Conservation (phyloP, 2,329 filamentous ascomycete species). For the Beauveria caledonica region DNA sequence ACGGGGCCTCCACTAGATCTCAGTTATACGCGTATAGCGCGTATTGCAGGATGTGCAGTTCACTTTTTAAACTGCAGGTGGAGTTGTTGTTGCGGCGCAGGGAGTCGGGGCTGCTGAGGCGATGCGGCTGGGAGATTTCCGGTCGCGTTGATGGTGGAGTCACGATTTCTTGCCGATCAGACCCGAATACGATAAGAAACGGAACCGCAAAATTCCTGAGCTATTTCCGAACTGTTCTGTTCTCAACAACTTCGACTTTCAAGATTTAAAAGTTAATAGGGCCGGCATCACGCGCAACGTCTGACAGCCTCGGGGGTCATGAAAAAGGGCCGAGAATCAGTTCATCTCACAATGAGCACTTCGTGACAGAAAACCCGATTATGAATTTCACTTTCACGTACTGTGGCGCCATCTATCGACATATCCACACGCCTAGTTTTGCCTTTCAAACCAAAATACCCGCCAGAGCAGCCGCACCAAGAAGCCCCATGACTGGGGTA, state of each 20-base stretch:
- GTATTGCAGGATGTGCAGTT: neutral
- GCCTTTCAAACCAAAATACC: neutral
- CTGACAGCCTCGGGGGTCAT: no score
- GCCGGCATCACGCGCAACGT: no score
- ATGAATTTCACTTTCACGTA: no score
- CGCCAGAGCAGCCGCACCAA: conserved; percentile 7
- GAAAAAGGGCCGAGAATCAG: no score
- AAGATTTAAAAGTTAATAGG: no score
- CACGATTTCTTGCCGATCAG: neutral
- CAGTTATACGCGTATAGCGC: conserved; percentile 1
- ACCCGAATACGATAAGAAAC: no score
- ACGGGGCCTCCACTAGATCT: neutral
- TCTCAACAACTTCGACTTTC: no score
- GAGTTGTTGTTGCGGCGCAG: neutral
- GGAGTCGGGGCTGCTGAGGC: neutral
- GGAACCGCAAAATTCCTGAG: no score
- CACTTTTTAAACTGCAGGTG: neutral
- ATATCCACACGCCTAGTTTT: neutral
- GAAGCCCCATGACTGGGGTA: conserved; percentile 5
- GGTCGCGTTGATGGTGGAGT: conserved; percentile 2
- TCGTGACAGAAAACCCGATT: neutral
- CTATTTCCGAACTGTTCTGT: no score
- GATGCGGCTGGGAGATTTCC: conserved; percentile 5
- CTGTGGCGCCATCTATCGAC: neutral
- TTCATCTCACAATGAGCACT: neutral